Conservation (phyloP, 345 rosid species). For the Luvunga scandens region DNA sequence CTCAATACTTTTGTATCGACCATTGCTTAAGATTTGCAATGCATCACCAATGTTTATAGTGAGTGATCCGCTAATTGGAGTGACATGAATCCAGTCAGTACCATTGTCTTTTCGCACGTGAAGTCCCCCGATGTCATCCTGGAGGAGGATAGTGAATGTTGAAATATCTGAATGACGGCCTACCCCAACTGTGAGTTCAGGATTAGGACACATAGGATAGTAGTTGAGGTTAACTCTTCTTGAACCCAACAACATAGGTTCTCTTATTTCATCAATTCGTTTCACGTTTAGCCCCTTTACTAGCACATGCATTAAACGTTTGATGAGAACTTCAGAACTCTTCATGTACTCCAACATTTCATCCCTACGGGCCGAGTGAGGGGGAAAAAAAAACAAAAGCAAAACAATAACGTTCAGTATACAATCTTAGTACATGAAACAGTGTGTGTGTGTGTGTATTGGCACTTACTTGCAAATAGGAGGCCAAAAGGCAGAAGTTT, state of each 20-base stretch:
- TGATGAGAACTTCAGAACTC: constrained; percentile 34
- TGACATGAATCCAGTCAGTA: constrained; percentile 20
- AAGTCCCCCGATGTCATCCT: constrained; percentile 46
- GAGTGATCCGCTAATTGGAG: constrained; percentile 19
- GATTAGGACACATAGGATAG: constrained; percentile 44
- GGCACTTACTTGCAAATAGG: constrained; percentile 30
- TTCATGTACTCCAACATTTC: constrained; percentile 41
- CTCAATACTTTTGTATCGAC: constrained; percentile 25
- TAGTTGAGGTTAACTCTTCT: constrained; percentile 32
- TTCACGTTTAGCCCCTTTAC: constrained; percentile 38
- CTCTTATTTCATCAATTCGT: constrained; percentile 24
- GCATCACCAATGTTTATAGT: constrained; percentile 30
- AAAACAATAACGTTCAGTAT: not conserved
- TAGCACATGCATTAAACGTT: constrained; percentile 30
- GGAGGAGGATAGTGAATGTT: constrained; percentile 42
- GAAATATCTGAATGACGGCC: constrained; percentile 42
- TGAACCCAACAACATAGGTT: no score
- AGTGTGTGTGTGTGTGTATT: not conserved
- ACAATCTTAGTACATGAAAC: not conserved
- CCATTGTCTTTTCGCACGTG: constrained; percentile 33
- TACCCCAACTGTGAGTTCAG: constrained; percentile 44
- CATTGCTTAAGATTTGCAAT: constrained; percentile 29
- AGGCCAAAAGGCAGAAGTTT: constrained; percentile 43
- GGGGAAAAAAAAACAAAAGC: not conserved
- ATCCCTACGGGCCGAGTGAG: constrained; percentile 16